Percentiles rank a stretch among this genome's conserved stretches.
These are phyloP conservation scores for Purshia tridentata DNA, from an alignment of 306 rosid species.

Conservation along the genomic window DNA sequence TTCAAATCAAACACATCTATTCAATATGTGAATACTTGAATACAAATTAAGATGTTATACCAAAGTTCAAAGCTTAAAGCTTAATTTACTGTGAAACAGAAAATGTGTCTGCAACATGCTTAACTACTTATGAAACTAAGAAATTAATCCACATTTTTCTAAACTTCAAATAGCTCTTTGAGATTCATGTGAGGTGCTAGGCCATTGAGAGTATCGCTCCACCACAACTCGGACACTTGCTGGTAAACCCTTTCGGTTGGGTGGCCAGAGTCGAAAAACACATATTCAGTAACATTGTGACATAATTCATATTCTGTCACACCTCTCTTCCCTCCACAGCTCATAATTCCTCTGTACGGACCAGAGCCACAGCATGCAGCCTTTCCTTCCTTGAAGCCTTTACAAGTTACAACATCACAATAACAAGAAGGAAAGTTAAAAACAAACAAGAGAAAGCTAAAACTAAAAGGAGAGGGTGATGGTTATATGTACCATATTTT, in stretches of 20 bases:
- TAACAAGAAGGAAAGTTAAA: not conserved
- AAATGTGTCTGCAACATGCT: not conserved
- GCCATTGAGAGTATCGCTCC: conserved; percentile 30
- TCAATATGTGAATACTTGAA: too few species aligned
- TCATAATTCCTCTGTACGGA: conserved; percentile 16
- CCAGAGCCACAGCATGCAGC: conserved; percentile 38
- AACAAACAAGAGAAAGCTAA: not conserved
- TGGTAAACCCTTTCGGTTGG: conserved; percentile 12
- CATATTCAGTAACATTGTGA: conserved; percentile 23
- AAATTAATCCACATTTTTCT: not conserved
- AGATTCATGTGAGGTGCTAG: conserved; percentile 26
- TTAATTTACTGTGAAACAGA: not conserved
- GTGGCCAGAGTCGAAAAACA: conserved; percentile 50
- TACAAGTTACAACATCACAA: not conserved
- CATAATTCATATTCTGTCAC: conserved; percentile 36
- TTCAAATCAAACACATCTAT: too few species aligned
- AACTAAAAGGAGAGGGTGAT: not conserved
- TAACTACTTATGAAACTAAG: not conserved
- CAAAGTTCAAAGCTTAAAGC: too few species aligned
- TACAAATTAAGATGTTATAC: too few species aligned
- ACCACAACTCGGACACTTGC: conserved; percentile 28
- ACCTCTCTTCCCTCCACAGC: conserved; percentile 38
- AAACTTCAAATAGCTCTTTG: conserved; percentile 27
- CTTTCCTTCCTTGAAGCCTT: conserved; percentile 36
- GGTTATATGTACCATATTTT: conserved; percentile 16